phyloP scores from a whole-genome alignment of 2,329 filamentous ascomycete species.

The Paecilomyces variotii region DNA sequence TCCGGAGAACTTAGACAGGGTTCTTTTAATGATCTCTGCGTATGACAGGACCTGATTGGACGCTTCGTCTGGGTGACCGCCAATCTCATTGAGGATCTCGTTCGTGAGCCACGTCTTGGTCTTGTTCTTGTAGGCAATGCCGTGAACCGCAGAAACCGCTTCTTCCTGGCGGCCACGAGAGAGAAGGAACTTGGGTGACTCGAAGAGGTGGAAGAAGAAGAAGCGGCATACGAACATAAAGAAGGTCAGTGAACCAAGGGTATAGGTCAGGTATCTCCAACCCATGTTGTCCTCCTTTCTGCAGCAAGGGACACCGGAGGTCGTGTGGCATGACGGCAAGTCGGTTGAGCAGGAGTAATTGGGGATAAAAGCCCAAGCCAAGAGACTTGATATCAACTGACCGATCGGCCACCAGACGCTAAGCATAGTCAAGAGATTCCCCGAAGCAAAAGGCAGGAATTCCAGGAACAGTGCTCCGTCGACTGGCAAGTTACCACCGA shows the following conservation, averaged over 20 bases:
- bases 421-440: slow-evolving; percentile 66
- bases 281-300: slow-evolving; percentile 53
- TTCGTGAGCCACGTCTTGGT: slow-evolving; percentile 67
- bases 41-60: slow-evolving; percentile 33
- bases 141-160: slow-evolving; percentile 71
- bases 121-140: slow-evolving; percentile 64
- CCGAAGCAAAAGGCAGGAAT: slow-evolving; percentile 68
- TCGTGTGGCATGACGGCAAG: slow-evolving; percentile 22
- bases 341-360: slow-evolving; percentile 47
- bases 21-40: slow-evolving; percentile 48
- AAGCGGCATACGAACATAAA: slow-evolving; percentile 71
- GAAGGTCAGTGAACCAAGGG: slow-evolving; percentile 65
- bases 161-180: slow-evolving; percentile 68
- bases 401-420: slow-evolving; percentile 83
- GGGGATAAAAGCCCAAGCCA: slow-evolving; percentile 70
- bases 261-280: slow-evolving; percentile 67
- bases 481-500: slow-evolving; percentile 69
- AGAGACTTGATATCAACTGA: slow-evolving; percentile 56
- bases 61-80: slow-evolving; percentile 39
- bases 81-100: slow-evolving; percentile 53
- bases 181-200: slow-evolving; percentile 78
- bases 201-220: slow-evolving; percentile 72
- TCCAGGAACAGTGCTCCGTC: slow-evolving; percentile 78
- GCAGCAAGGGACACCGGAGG: slow-evolving; percentile 30
- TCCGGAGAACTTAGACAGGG: slow-evolving; percentile 58